Evolutionary conservation across 257 asterid genomes (phyloP), one percentile per base, ranked within the genome.

Genomic region (Lavandula angustifolia): DNA sequence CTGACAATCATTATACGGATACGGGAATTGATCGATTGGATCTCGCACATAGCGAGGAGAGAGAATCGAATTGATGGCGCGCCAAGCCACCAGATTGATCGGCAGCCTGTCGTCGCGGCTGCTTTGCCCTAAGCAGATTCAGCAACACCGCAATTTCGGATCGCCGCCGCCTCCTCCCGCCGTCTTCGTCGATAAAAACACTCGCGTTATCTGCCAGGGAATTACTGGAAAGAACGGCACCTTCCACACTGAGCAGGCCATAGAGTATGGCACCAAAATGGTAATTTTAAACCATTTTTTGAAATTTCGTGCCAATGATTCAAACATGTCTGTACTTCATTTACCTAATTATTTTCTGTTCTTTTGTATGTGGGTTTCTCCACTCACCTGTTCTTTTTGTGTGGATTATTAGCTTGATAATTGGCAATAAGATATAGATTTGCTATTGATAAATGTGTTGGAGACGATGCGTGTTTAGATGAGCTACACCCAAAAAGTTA

Each of bases 151-250:
- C 67, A 82, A 78, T 75, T 85, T 85, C 66, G 96, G 91, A 76
- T 84, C 95, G 34, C 87, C 94, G 46, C 91, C 95, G 4, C 94
- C 94, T 7, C 79, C 96, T n/a, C 95, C 96, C 1, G 95, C 89
- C 35, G 91, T 89, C 22, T 92, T 92, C 69, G 96, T 92, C 12
- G 97, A 92, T 76, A 89, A 92, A 76, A 89, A 92, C 82, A 92
- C 98, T 42, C 91, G 97, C 63, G 96, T 92, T 67, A 87, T 92
- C 55, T 89, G 96, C 76, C 98, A 92, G 68, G 97, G 99, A 1
- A 89, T 92, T 80, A 89, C 97, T 31, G 99, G 99, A 6, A 92
- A 92, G 84, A 92, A 85, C 55, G 99, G 97, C 60, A 87, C 97
- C 52, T 92, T 92, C 61, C 98, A 89, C 78, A 85, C 97, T 1